A percentile compares a stretch with the other conserved stretches of the same genome.
phyloP scores from a whole-genome alignment of 371 early-diverging fungal species.

The Mortierella sp. region DNA sequence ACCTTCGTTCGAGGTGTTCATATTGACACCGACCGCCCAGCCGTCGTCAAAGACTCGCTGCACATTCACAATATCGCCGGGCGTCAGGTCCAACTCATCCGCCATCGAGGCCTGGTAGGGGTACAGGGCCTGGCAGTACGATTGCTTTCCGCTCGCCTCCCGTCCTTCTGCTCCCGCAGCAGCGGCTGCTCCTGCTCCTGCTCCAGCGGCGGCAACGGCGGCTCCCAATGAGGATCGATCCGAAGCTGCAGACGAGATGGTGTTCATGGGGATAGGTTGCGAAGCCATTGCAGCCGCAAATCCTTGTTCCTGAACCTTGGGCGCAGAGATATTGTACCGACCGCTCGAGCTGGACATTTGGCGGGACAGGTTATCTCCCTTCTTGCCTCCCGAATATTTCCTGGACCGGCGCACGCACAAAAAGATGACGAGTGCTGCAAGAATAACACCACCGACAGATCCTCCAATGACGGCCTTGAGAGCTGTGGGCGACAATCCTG shows the following conservation, averaged over 20 bases:
- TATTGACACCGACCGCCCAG: conserved; percentile 81
- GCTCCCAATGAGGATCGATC: conserved; percentile 14
- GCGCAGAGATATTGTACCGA: conserved; percentile 40
- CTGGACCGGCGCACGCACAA: conserved; percentile 31
- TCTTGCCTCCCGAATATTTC: background rate
- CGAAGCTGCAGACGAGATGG: conserved; percentile 13
- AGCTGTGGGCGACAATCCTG: conserved; percentile 20
- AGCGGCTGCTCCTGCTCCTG: conserved; percentile 11
- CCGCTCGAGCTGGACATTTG: conserved; percentile 35
- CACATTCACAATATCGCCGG: conserved; percentile 77
- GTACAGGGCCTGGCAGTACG: conserved; percentile 63
- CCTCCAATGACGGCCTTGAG: conserved; percentile 38
- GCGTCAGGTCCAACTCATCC: conserved; percentile 77
- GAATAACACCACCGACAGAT: conserved; percentile 21
- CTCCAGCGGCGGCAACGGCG: conserved; percentile 15
- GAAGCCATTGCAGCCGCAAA: conserved; percentile 15
- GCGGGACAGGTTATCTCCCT: conserved; percentile 22
- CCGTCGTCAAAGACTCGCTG: conserved; percentile 75
- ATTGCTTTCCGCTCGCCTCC: conserved; percentile 22
- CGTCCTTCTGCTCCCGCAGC: background rate
- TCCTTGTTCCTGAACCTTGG: conserved; percentile 45
- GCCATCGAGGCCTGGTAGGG: conserved; percentile 73
- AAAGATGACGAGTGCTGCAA: conserved; percentile 15
- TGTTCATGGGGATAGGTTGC: conserved; percentile 38
- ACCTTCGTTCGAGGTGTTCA: conserved; percentile 74